A percentile compares a stretch with the other conserved stretches of the same genome.
Evolutionary conservation across 2,329 filamentous ascomycete species (phyloP).

Genomic region (Huntiella savannae): DNA sequence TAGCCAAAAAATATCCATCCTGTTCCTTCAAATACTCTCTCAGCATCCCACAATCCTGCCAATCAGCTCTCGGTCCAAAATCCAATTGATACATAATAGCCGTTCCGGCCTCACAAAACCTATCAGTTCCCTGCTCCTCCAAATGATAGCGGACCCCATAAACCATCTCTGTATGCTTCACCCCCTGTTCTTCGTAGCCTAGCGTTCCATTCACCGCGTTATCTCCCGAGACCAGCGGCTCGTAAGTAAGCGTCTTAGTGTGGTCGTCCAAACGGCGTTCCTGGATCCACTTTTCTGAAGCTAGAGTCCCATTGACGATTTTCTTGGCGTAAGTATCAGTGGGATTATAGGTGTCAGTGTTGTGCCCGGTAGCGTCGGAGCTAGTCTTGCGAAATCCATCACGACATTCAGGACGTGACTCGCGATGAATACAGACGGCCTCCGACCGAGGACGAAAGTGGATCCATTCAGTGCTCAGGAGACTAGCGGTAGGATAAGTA

Average conservation of each 20-base stretch:
- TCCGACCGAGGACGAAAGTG: not conserved
- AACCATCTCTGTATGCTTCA: too few species aligned
- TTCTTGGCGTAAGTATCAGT: not conserved
- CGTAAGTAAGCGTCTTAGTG: not conserved
- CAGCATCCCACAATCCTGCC: not conserved
- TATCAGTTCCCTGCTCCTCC: too few species aligned
- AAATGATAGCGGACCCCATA: too few species aligned
- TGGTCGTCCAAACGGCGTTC: not conserved
- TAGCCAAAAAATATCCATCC: conserved; percentile 6
- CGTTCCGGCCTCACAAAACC: not conserved
- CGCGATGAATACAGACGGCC: conserved; percentile 2
- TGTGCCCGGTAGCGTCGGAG: not conserved
- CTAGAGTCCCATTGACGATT: not conserved
- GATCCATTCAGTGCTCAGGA: not conserved
- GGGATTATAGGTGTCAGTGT: too few species aligned
- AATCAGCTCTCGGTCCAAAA: conserved; percentile 2
- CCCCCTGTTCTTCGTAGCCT: too few species aligned
- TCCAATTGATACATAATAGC: conserved; percentile 1
- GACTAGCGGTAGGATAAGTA: not conserved
- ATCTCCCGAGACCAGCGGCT: not conserved
- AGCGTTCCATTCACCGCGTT: too few species aligned
- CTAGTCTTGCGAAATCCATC: conserved; percentile 1
- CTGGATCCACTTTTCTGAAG: not conserved
- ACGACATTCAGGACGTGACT: not conserved
- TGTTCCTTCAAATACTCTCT: not conserved